Conservation (phyloP, 441 rosid species). For the Erodium texanum region DNA sequence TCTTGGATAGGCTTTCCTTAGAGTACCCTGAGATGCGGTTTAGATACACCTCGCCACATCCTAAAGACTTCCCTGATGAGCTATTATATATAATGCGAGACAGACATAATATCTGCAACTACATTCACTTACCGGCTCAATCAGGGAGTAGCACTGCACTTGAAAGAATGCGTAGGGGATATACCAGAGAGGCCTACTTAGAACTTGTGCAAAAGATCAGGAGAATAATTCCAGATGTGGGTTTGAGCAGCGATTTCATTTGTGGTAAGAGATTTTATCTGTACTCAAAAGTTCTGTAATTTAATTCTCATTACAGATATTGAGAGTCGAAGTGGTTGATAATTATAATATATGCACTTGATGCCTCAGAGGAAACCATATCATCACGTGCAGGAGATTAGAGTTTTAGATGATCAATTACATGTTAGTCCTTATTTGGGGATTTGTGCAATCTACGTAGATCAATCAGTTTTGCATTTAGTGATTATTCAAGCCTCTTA, state of each 20-base stretch:
- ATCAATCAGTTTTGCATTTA: too few relatives aligned
- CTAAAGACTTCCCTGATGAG: slow-evolving; percentile 86
- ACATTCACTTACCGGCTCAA: slow-evolving; percentile 89
- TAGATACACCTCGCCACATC: slow-evolving; percentile 93
- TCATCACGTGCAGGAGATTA: not conserved
- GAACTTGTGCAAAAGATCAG: slow-evolving; percentile 75
- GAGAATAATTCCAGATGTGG: slow-evolving; percentile 63
- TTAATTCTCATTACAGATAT: not conserved
- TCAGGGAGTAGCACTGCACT: slow-evolving; percentile 68
- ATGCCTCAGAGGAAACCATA: not conserved
- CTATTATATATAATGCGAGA: slow-evolving; percentile 67
- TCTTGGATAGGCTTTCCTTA: slow-evolving; percentile 61
- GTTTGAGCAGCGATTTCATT: slow-evolving; percentile 81
- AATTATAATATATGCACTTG: not conserved
- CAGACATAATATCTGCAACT: slow-evolving; percentile 69
- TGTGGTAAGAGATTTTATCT: slow-evolving; percentile 41
- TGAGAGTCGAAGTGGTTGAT: not conserved
- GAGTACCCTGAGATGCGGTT: slow-evolving; percentile 91
- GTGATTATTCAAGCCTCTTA: not conserved
- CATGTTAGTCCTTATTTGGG: too few relatives aligned
- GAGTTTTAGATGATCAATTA: too few relatives aligned
- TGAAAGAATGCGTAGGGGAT: slow-evolving; percentile 79
- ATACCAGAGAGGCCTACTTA: slow-evolving; percentile 85
- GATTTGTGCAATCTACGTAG: too few relatives aligned
- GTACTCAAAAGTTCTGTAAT: slow-evolving; percentile 4